phyloP scores from a whole-genome alignment of 1,139 yeast species.

The Yamadazyma jaroonii region DNA sequence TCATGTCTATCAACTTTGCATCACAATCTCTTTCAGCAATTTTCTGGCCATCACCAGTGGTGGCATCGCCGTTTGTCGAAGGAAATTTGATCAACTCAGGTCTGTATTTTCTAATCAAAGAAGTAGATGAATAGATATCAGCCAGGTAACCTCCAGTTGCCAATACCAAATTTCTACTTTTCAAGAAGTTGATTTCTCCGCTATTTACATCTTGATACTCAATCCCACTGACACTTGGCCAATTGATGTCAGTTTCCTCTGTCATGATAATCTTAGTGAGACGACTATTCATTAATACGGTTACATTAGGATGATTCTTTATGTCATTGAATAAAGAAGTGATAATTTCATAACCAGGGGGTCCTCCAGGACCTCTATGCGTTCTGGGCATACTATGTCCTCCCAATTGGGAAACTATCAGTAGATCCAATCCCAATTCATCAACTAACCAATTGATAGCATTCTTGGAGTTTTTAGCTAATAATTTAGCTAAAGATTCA shows the following conservation, averaged over 20 bases:
- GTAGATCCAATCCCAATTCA: slow-evolving; percentile 25
- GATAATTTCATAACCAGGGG: slow-evolving; percentile 38
- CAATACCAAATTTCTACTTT: slow-evolving; percentile 23
- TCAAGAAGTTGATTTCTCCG: slow-evolving; percentile 9
- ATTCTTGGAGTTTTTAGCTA: slow-evolving; percentile 23
- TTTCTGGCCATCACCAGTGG: slow-evolving; percentile 40
- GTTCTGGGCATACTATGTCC: slow-evolving; percentile 39
- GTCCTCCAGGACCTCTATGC: slow-evolving; percentile 32
- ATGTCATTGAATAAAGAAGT: slow-evolving; percentile 21
- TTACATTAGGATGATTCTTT: slow-evolving; percentile 15
- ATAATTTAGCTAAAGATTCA: slow-evolving; percentile 21
- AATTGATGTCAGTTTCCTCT: background rate
- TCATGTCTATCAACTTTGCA: slow-evolving; percentile 36
- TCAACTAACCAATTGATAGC: slow-evolving; percentile 34
- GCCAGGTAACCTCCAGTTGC: slow-evolving; percentile 43
- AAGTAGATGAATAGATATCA: slow-evolving; percentile 19
- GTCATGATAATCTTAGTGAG: slow-evolving; percentile 18
- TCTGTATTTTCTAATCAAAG: slow-evolving; percentile 25
- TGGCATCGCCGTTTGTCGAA: slow-evolving; percentile 33
- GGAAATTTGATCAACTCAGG: slow-evolving; percentile 33
- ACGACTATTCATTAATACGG: slow-evolving; percentile 20
- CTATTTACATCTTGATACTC: slow-evolving; percentile 14
- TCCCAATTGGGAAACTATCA: slow-evolving; percentile 29
- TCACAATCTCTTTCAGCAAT: slow-evolving; percentile 29
- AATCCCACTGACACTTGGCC: slow-evolving; percentile 16